phyloP scores from a whole-genome alignment of 441 rosid genomes.

The Geranium incanum region DNA sequence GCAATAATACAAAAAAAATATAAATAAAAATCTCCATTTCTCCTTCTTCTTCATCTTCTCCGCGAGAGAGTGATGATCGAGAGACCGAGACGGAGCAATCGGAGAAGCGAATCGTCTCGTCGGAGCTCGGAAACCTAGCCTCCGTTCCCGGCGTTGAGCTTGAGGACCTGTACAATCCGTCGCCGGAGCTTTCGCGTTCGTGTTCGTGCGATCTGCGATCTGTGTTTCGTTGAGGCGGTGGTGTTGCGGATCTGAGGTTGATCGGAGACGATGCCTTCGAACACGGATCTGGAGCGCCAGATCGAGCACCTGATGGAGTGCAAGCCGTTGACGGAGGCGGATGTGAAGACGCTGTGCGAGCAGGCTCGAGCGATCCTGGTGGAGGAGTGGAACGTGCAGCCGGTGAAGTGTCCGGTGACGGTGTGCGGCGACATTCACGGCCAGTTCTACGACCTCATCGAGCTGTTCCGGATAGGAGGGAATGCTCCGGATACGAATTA shows the following conservation, averaged over 20 bases:
- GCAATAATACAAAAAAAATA: background rate
- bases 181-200: background rate
- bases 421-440: no score
- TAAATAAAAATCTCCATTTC: background rate
- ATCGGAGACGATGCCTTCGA: constrained; percentile 53
- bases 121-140: background rate
- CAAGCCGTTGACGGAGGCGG: constrained; percentile 78
- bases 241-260: background rate
- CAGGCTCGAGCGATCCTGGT: constrained; percentile 87
- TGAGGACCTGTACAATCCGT: background rate
- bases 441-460: no score
- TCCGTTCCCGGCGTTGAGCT: background rate
- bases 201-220: background rate
- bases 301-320: constrained; percentile 97
- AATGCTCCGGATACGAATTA: constrained; percentile 89
- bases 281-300: constrained; percentile 94
- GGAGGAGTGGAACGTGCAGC: constrained; percentile 99
- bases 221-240: background rate
- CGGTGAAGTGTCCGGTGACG: constrained; percentile 88
- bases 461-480: no score
- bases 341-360: constrained; percentile 87
- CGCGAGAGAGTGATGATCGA: background rate
- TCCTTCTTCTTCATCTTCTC: background rate
- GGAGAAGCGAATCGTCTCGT: background rate
- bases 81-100: background rate